Base-by-base conservation (phyloP, 2,329 filamentous ascomycete genomes). In the Alternaria arbusti region DNA sequence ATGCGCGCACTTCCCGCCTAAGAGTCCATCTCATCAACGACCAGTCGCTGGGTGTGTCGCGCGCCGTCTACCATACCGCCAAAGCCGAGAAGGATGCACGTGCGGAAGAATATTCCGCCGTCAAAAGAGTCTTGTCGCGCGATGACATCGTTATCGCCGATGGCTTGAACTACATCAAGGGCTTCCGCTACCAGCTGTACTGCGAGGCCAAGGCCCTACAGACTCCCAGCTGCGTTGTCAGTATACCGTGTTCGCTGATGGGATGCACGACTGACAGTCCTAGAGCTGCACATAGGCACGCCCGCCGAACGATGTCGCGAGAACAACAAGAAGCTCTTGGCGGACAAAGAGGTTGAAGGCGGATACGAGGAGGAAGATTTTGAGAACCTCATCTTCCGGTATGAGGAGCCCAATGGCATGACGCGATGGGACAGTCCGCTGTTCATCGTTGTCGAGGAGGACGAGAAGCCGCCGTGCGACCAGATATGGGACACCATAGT, bases 321-420 rank as follows among this genome's bases (percentile, higher is more conserved):
- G 57, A 84, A 91, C 66, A 95, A 95, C 74, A 70, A 67, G 54
- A 71, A 82, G 77, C 82, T 90, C 44, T 74, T 91, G 58, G 78
- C 75, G 36, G 78, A 78, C 58, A 63, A 74, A 52, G 70, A 77
- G 22, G 69, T 72, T 69, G 78, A 79, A n/a, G 79, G 76, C 2
- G 84, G 80, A 3, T 89, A 90, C 70, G 82, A 83, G 0, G 74
- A 85, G 6, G 85, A 86, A 15, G 90, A 92, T 75, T 93, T 92
- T 84, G 91, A 94, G 67, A 93, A 94, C 70, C 85, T 94, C 11
- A 88, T 93, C 32, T 95, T 93, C 76, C 86, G 92, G 58, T 94
- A 94, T 76, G 92, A 96, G 79, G 92, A 96, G 80, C 92, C 93
- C 13, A 96, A 95, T 76, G 88, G 90, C 22, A 94, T 95, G 91